Evolutionary conservation across 2,329 filamentous ascomycete species (phyloP).

Genomic region (Leptographium radiaticola): DNA sequence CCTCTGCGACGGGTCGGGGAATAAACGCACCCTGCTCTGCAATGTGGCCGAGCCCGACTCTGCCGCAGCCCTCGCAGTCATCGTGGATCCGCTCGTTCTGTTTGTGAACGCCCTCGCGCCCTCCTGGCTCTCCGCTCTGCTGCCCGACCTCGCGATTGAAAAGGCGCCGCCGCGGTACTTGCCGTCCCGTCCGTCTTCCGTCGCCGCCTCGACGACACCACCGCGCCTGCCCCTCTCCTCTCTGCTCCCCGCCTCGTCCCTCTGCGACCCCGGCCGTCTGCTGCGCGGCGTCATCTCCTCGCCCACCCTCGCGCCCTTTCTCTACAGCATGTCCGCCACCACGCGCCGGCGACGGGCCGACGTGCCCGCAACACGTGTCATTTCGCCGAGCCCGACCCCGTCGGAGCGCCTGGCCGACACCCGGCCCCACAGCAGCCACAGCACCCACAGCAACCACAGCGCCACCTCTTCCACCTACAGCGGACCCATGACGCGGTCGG

Average conservation of each 20-base stretch:
- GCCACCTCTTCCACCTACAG: constrained; percentile 31
- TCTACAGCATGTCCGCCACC: constrained; percentile 16
- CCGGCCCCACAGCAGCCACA: constrained; percentile 23
- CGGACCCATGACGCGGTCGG: constrained; percentile 65
- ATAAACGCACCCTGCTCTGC: constrained; percentile 10
- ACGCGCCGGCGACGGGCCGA: constrained; percentile 37
- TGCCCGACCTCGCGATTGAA: constrained; percentile 1
- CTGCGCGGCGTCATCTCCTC: constrained; percentile 43
- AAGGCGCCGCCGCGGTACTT: constrained; percentile 5
- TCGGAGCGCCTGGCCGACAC: constrained; percentile 47
- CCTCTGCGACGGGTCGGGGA: too few species aligned
- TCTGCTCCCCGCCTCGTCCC: constrained; percentile 12
- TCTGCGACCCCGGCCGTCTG: constrained; percentile 33
- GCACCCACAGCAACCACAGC: constrained; percentile 19
- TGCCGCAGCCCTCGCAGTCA: constrained; percentile 38
- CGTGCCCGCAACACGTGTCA: constrained; percentile 70
- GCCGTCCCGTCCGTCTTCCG: constrained; percentile 12
- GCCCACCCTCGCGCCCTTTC: constrained; percentile 48
- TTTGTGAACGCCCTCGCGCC: constrained; percentile 21
- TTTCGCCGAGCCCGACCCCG: constrained; percentile 73
- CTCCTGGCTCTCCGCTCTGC: constrained; percentile 5
- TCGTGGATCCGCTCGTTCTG: constrained; percentile 42
- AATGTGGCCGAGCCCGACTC: constrained; percentile 47
- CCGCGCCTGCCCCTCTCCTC: neutral
- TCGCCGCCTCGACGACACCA: constrained; percentile 10